Evolutionary conservation across 2,329 filamentous ascomycete genomes (phyloP), one percentile per base, ranked within the genome.

Genomic region (Monilinia fructicola): DNA sequence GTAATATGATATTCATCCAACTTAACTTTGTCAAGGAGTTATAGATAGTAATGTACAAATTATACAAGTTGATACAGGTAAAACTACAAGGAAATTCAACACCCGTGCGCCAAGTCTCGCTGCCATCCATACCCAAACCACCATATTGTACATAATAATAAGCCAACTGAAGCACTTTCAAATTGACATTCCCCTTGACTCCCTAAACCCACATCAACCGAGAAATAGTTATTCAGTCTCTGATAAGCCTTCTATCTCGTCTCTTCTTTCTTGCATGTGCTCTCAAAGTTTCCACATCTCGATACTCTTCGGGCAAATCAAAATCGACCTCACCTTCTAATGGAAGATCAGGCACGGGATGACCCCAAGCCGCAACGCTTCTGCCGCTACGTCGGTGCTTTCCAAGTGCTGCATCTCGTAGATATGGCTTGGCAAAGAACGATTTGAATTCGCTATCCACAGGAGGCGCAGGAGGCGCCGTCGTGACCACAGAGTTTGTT

Each of bases 391-490:
- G 87, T 48, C 92, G 84, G 59, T 86, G 83, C 71, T 87, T 87
- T 69, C 87, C 89, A n/a, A 97, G 78, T 12, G 93, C 92, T 9
- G 88, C 86, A 28, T 93, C 91, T 35, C 94, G 89, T 68, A 94
- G 84, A 74, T 96, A 88, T 31, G 74, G 72, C 50, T 85, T 87
- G 23, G 84, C 78, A 76, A 93, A 98, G 79, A 97, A 97, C 0
- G 92, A 96, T n/a, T 82, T 90, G 75, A 97, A 93, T 48, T 91
- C 89, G 67, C 83, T 85, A 77, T 42, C 80, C 75, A 65, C 77
- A 72, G 64, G 76, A 31, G 63, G 53, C 71, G 59, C 77, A 72
- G 64, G 76, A 38, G 63, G 53, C 71, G 59, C 67, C 48, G 73
- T 31, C 55, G 73, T 74, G 48, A 72, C 64, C 12, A 58, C 44